Evolutionary conservation across 495 filamentous ascomycete species (phyloP).

Genomic region (Neurospora sp.): DNA sequence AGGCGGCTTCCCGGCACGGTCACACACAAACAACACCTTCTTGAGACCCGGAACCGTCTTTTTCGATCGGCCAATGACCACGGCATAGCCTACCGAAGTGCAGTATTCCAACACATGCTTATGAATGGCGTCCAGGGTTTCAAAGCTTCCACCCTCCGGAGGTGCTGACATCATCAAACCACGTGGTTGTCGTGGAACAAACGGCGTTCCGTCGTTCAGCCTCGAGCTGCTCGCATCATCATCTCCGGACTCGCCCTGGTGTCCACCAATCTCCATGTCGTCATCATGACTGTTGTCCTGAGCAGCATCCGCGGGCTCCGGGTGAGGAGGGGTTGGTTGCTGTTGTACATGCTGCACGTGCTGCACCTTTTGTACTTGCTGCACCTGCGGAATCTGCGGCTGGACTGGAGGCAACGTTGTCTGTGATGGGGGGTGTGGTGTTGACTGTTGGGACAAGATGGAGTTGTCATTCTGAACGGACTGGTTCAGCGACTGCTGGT

Average conservation of each 20-base stretch:
- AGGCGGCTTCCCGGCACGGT: constrained; percentile 45
- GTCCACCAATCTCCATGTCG: constrained; percentile 31
- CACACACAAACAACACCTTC: constrained; percentile 49
- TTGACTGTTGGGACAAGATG: constrained; percentile 19
- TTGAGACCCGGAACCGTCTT: constrained; percentile 47
- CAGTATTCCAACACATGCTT: constrained; percentile 42
- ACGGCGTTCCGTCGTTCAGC: constrained; percentile 32
- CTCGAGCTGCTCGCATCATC: constrained; percentile 26
- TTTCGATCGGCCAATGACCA: constrained; percentile 48
- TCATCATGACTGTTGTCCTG: constrained; percentile 30
- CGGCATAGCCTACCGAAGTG: constrained; percentile 46
- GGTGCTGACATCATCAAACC: constrained; percentile 43
- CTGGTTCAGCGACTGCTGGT: constrained; percentile 19
- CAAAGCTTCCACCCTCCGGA: constrained; percentile 43
- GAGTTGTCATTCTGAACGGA: constrained; percentile 19
- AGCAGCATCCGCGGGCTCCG: constrained; percentile 22
- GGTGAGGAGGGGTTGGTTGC: constrained; percentile 24
- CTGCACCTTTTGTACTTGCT: constrained; percentile 13
- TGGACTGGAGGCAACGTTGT: constrained; percentile 16
- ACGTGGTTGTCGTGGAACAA: constrained; percentile 34
- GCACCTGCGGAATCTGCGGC: constrained; percentile 16
- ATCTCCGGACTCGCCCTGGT: constrained; percentile 27
- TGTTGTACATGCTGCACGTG: constrained; percentile 25
- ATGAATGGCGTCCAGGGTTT: constrained; percentile 44
- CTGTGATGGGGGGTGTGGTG: constrained; percentile 16